Conservation (phyloP, 495 filamentous ascomycete species). For the Tuber melanosporum region DNA sequence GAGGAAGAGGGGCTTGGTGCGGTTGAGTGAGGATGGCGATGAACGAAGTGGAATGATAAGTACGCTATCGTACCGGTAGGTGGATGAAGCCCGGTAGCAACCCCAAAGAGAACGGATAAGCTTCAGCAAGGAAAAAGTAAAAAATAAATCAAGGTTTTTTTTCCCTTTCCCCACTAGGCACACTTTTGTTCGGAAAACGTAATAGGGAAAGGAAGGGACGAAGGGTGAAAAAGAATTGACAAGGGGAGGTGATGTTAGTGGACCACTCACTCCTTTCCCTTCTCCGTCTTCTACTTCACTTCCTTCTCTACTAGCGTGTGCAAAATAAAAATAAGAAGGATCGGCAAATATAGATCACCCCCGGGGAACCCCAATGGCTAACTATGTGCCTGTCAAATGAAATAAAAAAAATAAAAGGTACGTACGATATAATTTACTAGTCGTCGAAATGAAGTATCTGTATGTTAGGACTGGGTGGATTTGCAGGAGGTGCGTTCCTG, state of each 20-base stretch:
- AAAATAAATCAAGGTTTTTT: not conserved
- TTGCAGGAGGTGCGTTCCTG: not conserved
- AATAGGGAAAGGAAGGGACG: not conserved
- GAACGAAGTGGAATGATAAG: not conserved
- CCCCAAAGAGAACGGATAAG: not conserved
- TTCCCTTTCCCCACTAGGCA: not conserved
- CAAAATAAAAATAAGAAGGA: not conserved
- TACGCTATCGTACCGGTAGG: not conserved
- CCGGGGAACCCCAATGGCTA: not conserved
- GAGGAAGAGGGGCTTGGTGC: not conserved
- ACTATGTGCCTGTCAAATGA: not conserved
- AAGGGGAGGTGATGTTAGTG: not conserved
- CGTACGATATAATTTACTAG: not conserved
- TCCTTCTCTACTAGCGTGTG: not conserved
- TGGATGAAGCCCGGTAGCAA: not conserved
- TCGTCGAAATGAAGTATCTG: not conserved
- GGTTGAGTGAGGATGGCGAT: not conserved
- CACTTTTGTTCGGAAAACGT: not conserved
- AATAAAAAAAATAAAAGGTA: not conserved
- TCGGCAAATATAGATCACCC: not conserved
- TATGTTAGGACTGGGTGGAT: not conserved
- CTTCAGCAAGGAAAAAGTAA: not conserved
- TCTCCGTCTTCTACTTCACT: not conserved
- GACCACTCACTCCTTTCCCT: not conserved
- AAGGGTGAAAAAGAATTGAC: not conserved